Evolutionary conservation across 331 rosid species (phyloP).

Genomic region (Rosa hybrid): DNA sequence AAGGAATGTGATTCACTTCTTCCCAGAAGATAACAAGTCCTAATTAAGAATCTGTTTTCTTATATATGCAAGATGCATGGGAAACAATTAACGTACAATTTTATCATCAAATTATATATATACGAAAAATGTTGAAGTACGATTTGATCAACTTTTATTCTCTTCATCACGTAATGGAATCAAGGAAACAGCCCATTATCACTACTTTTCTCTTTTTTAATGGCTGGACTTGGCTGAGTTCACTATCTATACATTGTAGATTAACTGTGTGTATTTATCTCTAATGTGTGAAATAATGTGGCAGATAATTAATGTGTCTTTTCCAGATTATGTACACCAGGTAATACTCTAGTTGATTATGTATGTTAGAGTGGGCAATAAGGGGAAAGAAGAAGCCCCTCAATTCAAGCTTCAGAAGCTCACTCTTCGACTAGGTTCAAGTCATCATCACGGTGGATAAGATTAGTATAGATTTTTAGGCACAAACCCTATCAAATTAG

Average conservation of each 20-base stretch:
- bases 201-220: slow-evolving; percentile 25
- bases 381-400: background rate
- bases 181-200: slow-evolving; percentile 54
- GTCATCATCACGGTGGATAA: background rate
- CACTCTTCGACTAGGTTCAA: background rate
- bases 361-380: background rate
- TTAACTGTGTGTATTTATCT: slow-evolving; percentile 6
- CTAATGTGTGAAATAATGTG: slow-evolving; percentile 18
- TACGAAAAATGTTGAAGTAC: background rate
- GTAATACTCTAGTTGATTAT: background rate
- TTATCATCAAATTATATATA: background rate
- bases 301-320: background rate
- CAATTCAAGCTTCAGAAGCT: background rate
- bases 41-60: slow-evolving; percentile 25
- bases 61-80: slow-evolving; percentile 30
- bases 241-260: slow-evolving; percentile 4
- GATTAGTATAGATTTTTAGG: background rate
- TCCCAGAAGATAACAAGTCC: slow-evolving; percentile 39
- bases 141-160: background rate
- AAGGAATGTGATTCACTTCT: slow-evolving; percentile 38
- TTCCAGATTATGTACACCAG: slow-evolving; percentile 17
- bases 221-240: slow-evolving; percentile 22
- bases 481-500: background rate
- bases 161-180: slow-evolving; percentile 40
- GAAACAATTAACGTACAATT: slow-evolving; percentile 8